Conservation (phyloP, 2,329 filamentous ascomycete species). For the Venturia asperata region DNA sequence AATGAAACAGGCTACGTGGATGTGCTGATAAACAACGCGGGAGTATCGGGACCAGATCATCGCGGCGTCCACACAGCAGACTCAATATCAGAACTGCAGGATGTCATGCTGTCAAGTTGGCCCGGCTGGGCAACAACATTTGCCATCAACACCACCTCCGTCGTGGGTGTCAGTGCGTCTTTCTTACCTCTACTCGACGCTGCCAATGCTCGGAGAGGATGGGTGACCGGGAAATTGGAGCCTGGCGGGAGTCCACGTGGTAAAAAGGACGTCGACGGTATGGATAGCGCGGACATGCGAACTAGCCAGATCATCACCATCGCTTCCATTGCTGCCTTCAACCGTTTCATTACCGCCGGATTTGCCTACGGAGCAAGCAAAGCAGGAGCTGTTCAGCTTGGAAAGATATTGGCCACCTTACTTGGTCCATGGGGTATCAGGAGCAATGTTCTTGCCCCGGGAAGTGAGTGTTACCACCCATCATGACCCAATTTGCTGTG, state of each 20-base stretch:
- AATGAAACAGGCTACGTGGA: conserved; percentile 43
- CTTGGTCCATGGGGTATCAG: conserved; percentile 40
- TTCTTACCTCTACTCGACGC: conserved; percentile 37
- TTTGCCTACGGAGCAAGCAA: conserved; percentile 41
- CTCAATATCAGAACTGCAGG: conserved; percentile 38
- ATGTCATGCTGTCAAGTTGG: conserved; percentile 33
- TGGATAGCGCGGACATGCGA: conserved; percentile 24
- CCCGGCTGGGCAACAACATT: conserved; percentile 28
- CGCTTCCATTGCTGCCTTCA: conserved; percentile 22
- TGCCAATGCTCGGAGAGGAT: conserved; percentile 39
- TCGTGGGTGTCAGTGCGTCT: conserved; percentile 35
- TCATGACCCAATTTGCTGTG: background rate
- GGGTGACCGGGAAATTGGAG: conserved; percentile 28
- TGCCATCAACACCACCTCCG: conserved; percentile 32
- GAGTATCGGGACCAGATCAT: conserved; percentile 40
- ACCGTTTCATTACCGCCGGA: conserved; percentile 32
- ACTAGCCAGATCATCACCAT: conserved; percentile 21
- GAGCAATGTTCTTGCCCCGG: conserved; percentile 42
- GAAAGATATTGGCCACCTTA: conserved; percentile 38
- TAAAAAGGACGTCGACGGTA: conserved; percentile 22
- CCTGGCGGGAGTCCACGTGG: conserved; percentile 26
- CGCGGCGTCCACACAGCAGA: conserved; percentile 37
- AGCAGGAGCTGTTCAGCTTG: conserved; percentile 38
- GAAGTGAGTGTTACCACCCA: conserved; percentile 26
- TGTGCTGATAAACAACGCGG: conserved; percentile 48